Evolutionary conservation across 2,329 filamentous ascomycete species (phyloP).

Genomic region (Alternaria sp.): DNA sequence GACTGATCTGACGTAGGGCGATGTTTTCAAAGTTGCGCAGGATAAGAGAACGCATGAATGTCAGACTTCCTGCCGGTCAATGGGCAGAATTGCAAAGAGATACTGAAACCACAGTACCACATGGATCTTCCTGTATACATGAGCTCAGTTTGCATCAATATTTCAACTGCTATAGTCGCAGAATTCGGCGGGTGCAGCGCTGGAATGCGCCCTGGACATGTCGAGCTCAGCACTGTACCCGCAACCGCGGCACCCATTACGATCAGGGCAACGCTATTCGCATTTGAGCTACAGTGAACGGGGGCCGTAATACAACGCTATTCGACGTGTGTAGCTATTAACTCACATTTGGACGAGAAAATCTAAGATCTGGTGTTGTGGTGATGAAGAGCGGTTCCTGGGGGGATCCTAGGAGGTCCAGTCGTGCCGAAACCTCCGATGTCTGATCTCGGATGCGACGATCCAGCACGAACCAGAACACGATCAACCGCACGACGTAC

Average conservation of each 20-base stretch:
- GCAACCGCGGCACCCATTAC: not conserved
- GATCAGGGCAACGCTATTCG: not conserved
- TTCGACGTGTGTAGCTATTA: slow-evolving; percentile 9
- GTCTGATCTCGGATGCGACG: slow-evolving; percentile 29
- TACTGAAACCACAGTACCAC: slow-evolving; percentile 32
- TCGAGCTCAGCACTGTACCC: not conserved
- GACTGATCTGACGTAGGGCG: slow-evolving; percentile 22
- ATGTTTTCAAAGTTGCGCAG: slow-evolving; percentile 29
- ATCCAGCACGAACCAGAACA: slow-evolving; percentile 23
- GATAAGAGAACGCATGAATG: slow-evolving; percentile 39
- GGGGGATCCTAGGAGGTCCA: slow-evolving; percentile 11
- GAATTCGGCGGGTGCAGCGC: slow-evolving; percentile 3
- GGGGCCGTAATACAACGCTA: not conserved
- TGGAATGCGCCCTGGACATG: not conserved
- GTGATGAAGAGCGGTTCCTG: slow-evolving; percentile 4
- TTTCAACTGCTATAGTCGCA: slow-evolving; percentile 13
- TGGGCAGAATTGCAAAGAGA: slow-evolving; percentile 19
- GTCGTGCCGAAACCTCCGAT: slow-evolving; percentile 25
- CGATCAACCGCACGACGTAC: slow-evolving; percentile 8
- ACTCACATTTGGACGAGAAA: slow-evolving; percentile 4
- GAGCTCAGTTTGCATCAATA: slow-evolving; percentile 20
- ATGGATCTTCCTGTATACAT: slow-evolving; percentile 21
- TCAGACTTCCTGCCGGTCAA: slow-evolving; percentile 22
- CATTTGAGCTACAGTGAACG: not conserved
- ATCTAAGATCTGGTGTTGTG: slow-evolving; percentile 1